These are phyloP conservation scores for Jasminum sambac DNA, from an alignment of 257 asterid species.

Conservation along the genomic window DNA sequence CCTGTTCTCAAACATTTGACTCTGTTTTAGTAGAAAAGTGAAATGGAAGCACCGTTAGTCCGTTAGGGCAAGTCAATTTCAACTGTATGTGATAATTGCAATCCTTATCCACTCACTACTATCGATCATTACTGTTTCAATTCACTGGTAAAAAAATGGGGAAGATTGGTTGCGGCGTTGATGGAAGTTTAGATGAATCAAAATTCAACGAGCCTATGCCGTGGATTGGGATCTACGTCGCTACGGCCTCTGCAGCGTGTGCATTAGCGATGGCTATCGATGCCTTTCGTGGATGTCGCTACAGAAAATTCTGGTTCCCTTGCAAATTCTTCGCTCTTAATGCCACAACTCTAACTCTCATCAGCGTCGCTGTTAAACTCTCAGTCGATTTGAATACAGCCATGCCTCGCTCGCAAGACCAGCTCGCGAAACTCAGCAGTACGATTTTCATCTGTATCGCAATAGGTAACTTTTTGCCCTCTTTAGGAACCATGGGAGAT, in stretches of 20 bases:
- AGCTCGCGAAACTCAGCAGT: constrained; percentile 73
- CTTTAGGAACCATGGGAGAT: constrained; percentile 59
- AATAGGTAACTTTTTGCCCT: constrained; percentile 74
- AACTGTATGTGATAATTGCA: no score
- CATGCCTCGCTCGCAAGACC: constrained; percentile 75
- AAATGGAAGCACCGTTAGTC: no score
- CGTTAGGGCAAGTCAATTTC: no score
- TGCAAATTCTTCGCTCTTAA: constrained; percentile 75
- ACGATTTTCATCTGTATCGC: constrained; percentile 54
- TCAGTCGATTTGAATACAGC: constrained; percentile 76
- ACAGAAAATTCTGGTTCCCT: constrained; percentile 63
- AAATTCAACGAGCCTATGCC: constrained; percentile 65
- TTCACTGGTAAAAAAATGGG: constrained; percentile 48
- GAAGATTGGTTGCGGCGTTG: constrained; percentile 44
- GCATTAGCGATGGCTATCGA: constrained; percentile 54
- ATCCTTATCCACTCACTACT: no score
- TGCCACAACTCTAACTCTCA: constrained; percentile 69
- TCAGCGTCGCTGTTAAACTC: constrained; percentile 66
- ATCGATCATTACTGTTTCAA: no score
- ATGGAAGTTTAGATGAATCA: constrained; percentile 50
- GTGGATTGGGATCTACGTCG: constrained; percentile 67
- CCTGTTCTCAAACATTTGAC: no score
- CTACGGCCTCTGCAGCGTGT: constrained; percentile 65
- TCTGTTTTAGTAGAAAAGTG: no score
- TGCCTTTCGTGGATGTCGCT: constrained; percentile 46